Evolutionary conservation across 768 basidiomycete species (phyloP).

Genomic region (Mycena chlorophos): DNA sequence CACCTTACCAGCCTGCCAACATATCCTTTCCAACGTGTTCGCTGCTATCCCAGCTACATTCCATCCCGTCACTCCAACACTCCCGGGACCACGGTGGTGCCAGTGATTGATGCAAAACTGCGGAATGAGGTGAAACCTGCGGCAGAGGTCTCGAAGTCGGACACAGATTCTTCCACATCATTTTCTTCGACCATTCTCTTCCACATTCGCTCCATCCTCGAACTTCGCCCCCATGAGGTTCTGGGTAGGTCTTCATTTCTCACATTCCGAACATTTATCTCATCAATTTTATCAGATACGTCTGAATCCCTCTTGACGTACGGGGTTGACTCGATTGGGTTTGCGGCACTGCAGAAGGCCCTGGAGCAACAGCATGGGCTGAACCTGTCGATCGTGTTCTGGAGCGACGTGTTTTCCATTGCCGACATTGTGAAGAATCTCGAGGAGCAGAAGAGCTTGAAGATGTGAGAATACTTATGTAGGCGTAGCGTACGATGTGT

Average conservation of each 20-base stretch:
- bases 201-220: too few relatives aligned
- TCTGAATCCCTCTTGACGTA: slow-evolving; percentile 6
- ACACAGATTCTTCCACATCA: too few relatives aligned
- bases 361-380: slow-evolving; percentile 6
- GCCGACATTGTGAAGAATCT: slow-evolving; percentile 7
- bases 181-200: too few relatives aligned
- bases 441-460: too few relatives aligned
- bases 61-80: background rate
- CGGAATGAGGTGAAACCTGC: background rate
- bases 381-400: slow-evolving; percentile 13
- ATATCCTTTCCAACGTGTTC: slow-evolving; percentile 18
- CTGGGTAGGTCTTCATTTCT: slow-evolving; percentile 3
- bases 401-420: slow-evolving; percentile 16
- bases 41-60: slow-evolving; percentile 11
- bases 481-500: too few relatives aligned
- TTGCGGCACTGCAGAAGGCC: slow-evolving; percentile 7
- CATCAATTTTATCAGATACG: slow-evolving; percentile 8
- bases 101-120: background rate
- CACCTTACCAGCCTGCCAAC: slow-evolving; percentile 3
- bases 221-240: background rate
- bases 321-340: slow-evolving; percentile 15
- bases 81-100: background rate
- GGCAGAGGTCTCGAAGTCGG: background rate
- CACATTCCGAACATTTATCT: background rate
- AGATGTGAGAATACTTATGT: too few relatives aligned